Base-by-base conservation (phyloP, 257 asterid species). In the Lycium barbarum region DNA sequence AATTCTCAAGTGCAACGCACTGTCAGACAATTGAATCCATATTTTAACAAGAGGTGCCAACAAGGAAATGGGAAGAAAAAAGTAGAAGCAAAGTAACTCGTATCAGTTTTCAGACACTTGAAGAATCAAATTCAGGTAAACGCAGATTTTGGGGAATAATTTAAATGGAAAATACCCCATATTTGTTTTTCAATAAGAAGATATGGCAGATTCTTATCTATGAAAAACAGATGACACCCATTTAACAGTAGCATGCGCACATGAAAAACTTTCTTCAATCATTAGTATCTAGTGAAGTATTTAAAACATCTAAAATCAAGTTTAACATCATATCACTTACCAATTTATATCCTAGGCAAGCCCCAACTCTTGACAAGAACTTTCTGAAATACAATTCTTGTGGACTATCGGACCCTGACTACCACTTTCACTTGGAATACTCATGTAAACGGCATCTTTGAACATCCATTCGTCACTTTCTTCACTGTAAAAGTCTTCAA, bases 381-480 rank as follows among this genome's bases (percentile, higher is more conserved):
- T 86, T 84, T 90, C 93, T 26, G 93, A 85, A 82, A 92, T 82
- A 86, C 98, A 95, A 83, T 86, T 89, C 7, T 91, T 91, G 90
- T 95, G 98, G 83, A 95, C 95, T 83, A 95, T 87, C 47, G 90
- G 94, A 85, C 90, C 89, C 61, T 83, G 86, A 84, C 82, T 67
- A 63, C 38, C 65, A 76, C 47, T 53, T 26, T 53, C 82, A 53
- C 65, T 86, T n/a, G 91, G 91, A 51, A 47, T 83, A 73, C 85
- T 89, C 89, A 91, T 86, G 87, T 91, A 92, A 85, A 90, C 90
- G 83, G 98, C 95, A 79, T 93, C 98, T 89, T 84, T 90, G 90
- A 92, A 95, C 98, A 94, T 93, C 98, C 98, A 95, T 59, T 90
- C 90, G 59, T 88, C 92, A 68, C 84, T 88, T 88, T 92, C 98